Conservation (phyloP, 2,329 filamentous ascomycete genomes). For the Zopfia rhizophila region DNA sequence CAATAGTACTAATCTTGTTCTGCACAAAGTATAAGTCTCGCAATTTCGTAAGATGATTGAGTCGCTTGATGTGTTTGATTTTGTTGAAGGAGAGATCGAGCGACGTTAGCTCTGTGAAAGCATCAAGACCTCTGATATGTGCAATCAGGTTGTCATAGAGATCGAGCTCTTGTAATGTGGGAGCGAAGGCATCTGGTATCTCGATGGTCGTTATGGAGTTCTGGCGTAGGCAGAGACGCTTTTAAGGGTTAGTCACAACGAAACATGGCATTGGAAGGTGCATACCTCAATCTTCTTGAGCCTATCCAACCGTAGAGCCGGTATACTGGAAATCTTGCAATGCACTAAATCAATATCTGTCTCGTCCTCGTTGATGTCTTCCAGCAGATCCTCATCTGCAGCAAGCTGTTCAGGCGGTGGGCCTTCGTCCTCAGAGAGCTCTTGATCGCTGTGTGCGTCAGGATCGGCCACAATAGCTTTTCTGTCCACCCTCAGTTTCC, state of each 20-base stretch:
- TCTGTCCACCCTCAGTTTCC: slow-evolving; percentile 80
- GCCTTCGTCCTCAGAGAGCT: slow-evolving; percentile 77
- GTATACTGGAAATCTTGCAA: slow-evolving; percentile 81
- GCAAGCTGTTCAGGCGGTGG: slow-evolving; percentile 48
- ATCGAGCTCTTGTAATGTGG: slow-evolving; percentile 83
- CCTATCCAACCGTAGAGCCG: slow-evolving; percentile 81
- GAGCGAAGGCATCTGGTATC: slow-evolving; percentile 72
- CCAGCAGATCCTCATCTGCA: slow-evolving; percentile 64
- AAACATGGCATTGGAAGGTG: not conserved
- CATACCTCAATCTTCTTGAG: slow-evolving; percentile 76
- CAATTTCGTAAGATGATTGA: slow-evolving; percentile 79
- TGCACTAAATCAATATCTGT: slow-evolving; percentile 85
- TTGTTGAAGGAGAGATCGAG: slow-evolving; percentile 99
- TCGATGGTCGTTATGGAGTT: slow-evolving; percentile 87
- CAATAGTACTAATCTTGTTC: slow-evolving; percentile 91
- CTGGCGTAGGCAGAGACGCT: slow-evolving; percentile 88
- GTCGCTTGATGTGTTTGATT: slow-evolving; percentile 96
- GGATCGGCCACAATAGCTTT: slow-evolving; percentile 77
- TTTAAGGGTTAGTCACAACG: slow-evolving; percentile 22
- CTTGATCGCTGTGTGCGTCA: slow-evolving; percentile 83
- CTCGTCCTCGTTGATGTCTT: slow-evolving; percentile 65
- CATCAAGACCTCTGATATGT: slow-evolving; percentile 85
- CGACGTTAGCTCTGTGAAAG: slow-evolving; percentile 76
- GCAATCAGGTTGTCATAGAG: slow-evolving; percentile 96
- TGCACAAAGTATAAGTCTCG: slow-evolving; percentile 91